A percentile compares a stretch with the other conserved stretches of the same genome.
Evolutionary conservation across 805 yeast species (phyloP).

Genomic region (Cyberlindnera veronae): DNA sequence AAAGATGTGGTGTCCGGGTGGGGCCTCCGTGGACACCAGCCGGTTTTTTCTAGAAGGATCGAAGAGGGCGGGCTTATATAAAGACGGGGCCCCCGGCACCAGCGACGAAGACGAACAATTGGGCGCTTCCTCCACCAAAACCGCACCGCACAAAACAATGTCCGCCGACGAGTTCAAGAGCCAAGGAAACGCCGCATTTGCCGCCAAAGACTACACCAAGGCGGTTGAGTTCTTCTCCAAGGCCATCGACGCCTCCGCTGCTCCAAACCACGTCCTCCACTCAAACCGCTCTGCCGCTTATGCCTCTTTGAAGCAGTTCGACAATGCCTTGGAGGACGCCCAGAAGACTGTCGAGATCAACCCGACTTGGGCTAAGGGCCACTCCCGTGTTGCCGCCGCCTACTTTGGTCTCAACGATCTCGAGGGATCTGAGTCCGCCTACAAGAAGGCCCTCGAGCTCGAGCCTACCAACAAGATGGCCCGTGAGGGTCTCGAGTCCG

Average conservation of each 20-base stretch:
- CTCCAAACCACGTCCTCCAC: constrained; percentile 87
- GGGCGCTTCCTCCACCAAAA: background rate
- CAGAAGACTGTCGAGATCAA: constrained; percentile 76
- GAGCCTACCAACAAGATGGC: constrained; percentile 87
- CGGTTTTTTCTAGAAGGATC: constrained; percentile 14
- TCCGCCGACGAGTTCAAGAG: constrained; percentile 80
- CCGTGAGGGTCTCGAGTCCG: constrained; percentile 70
- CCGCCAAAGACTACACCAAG: constrained; percentile 75
- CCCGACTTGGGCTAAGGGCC: constrained; percentile 93
- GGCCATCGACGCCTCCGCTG: constrained; percentile 79
- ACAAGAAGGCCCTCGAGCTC: constrained; percentile 74
- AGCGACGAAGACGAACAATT: background rate
- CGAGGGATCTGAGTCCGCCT: constrained; percentile 68
- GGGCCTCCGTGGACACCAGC: too few relatives aligned
- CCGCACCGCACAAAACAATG: constrained; percentile 30
- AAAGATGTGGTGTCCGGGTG: too few relatives aligned
- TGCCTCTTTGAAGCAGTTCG: constrained; percentile 73
- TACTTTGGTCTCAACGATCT: constrained; percentile 79
- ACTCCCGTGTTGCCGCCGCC: constrained; percentile 91
- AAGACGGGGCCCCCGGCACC: background rate
- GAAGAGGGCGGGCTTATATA: background rate
- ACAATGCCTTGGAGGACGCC: constrained; percentile 80
- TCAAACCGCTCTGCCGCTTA: constrained; percentile 93
- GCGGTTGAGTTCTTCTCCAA: constrained; percentile 80
- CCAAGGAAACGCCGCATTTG: constrained; percentile 90